Evolutionary conservation across 768 basidiomycete genomes (phyloP), one percentile per base, ranked within the genome.

Genomic region (Phaeolepiota aurea): DNA sequence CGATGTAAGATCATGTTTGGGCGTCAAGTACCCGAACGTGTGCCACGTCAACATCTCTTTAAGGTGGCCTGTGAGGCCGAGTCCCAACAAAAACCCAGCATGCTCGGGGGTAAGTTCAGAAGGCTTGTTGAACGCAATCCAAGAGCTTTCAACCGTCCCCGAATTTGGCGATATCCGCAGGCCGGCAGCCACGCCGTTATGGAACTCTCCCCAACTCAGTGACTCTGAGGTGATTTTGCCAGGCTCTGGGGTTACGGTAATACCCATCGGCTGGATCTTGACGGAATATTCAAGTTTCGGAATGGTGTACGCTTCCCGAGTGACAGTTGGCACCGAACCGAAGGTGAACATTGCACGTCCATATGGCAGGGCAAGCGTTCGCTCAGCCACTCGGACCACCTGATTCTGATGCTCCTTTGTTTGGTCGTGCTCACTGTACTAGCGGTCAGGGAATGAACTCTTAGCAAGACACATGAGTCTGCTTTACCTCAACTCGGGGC

Each of bases 101-200:
- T 98, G 96, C 53, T 91, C 83, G 0, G 93, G 80, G 3, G 87
- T 92, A 40, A 93, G 72, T 33, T 93, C 87, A 0, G 79, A 72
- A 0, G 96, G 94, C 51, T 87, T 88, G 61, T 98, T 94, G 71
- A 93, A 97, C 11, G 85, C 82, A 40, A 96, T 91, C 89, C 93
- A 97, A 0, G 91, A 90, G 52, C 87, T 88, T 55, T 96, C 90
- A 32, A 98, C 75, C 7, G 78, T 79, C 36, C 66, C 61, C 5
- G 82, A 75, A n/a, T 76, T 72, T 0, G 87, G 79, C 0, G 84
- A 79, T 37, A 97, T 79, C 4, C 88, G 80, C 32, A 99, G 60
- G 2, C 85, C 96, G 3, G 90, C 87, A 5, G 91, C 90, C 0
- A 96, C 94, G 7, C 96, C 96, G 47, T 94, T 92, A 61, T 98